Base-by-base conservation (phyloP, 2,329 filamentous ascomycete species). In the Cladosporium sp. region DNA sequence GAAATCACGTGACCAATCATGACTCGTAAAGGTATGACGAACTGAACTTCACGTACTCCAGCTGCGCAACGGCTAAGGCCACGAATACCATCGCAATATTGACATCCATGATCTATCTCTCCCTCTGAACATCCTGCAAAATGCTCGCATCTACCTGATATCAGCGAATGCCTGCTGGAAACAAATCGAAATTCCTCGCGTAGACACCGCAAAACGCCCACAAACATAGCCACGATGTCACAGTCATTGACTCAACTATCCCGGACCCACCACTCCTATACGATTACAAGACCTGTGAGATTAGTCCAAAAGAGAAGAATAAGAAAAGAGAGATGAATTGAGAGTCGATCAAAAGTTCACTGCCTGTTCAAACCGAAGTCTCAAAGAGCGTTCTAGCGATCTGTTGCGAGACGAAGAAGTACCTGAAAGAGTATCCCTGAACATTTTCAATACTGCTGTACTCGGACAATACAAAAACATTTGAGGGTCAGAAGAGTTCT, bases 241-340 rank as follows among this genome's bases (percentile, higher is more conserved):
- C 71, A 67, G 62, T 64, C 69, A 70, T 65, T 75, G 61, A 70
- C 72, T 53, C 64, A 68, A 59, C 65, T 73, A 54, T 77, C 73
- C 63, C 71, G 70, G 59, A 70, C 74, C 58, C 73, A 77, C 60
- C 68, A 73, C 58, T 74, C 70, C 45, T 75, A 79, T 62, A 77
- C 75, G 39, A 75, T 76, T 54, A 74, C 72, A 24, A 70, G 69
- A 53, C 71, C 71, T 58, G 71, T 78, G 77, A 60, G 43, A 51
- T 50, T 13, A 47, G 17, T 36, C 48, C 5, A 13, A 29, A 11
- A 42, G 7, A 47, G 43, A 36, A 22, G 24, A 36, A 17, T 19
- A 34, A 24, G 30, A 39, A 19, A 17, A n/a, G 37, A 18, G 27
- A 17, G 27, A 41, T 48, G 37, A 27, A 39, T 12, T 19, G 27